These are phyloP conservation scores for Hypoxylon subgilvum DNA, from an alignment of 495 filamentous ascomycete species.

Conservation along the genomic window DNA sequence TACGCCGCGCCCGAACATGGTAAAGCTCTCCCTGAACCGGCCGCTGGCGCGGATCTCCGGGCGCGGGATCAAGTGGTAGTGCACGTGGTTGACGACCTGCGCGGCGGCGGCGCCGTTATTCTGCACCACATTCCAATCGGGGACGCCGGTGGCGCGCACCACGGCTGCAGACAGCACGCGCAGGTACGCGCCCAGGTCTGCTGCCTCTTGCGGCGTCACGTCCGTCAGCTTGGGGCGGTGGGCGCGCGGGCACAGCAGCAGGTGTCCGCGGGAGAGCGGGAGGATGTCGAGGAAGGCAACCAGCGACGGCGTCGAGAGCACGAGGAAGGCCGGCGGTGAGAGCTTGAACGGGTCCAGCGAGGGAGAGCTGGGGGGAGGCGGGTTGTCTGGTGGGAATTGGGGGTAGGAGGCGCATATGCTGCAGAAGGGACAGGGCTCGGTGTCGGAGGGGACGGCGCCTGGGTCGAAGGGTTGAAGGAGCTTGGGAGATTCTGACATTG, in stretches of 20 bases:
- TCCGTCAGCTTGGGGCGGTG: constrained; percentile 78
- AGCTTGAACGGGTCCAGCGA: constrained; percentile 45
- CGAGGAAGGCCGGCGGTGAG: constrained; percentile 63
- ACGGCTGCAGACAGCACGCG: constrained; percentile 76
- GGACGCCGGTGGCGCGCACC: constrained; percentile 64
- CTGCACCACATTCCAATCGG: constrained; percentile 90
- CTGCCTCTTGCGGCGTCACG: constrained; percentile 58
- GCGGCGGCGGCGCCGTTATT: constrained; percentile 90
- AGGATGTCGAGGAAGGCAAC: constrained; percentile 91
- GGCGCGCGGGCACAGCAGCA: constrained; percentile 72
- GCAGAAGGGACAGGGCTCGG: constrained; percentile 68
- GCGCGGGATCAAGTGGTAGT: constrained; percentile 90
- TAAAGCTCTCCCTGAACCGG: constrained; percentile 60
- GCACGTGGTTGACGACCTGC: constrained; percentile 88
- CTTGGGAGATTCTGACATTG: constrained; percentile 9
- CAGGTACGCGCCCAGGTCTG: constrained; percentile 72
- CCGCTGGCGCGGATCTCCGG: constrained; percentile 55
- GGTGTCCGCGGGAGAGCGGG: constrained; percentile 78
- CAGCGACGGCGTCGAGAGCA: constrained; percentile 74
- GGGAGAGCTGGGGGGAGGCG: constrained; percentile 41
- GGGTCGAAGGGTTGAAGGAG: constrained; percentile 35
- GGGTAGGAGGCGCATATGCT: constrained; percentile 57
- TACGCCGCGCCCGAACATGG: constrained; percentile 86
- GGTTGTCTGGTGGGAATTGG: constrained; percentile 51
- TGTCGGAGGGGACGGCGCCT: constrained; percentile 26